phyloP scores from a whole-genome alignment of 2,329 filamentous ascomycete genomes.

The Sclerotinia nivalis region DNA sequence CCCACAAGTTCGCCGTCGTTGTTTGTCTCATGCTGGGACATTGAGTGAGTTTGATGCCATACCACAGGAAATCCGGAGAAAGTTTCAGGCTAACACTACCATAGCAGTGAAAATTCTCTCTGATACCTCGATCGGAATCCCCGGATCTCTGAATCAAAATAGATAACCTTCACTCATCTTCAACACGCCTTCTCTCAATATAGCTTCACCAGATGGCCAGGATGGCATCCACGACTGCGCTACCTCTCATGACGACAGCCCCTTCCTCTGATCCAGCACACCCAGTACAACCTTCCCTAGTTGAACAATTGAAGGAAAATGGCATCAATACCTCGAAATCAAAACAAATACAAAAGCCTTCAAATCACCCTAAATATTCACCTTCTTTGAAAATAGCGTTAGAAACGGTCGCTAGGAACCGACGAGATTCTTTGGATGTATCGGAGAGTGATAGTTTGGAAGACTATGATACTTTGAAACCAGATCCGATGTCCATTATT shows the following conservation, averaged over 20 bases:
- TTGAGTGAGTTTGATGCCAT: neutral
- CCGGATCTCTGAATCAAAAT: neutral
- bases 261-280: neutral
- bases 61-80: neutral
- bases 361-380: conserved; percentile 28
- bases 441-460: conserved; percentile 38
- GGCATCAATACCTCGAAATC: conserved; percentile 30
- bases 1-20: neutral
- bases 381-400: conserved; percentile 37
- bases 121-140: neutral
- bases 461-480: conserved; percentile 39
- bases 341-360: conserved; percentile 23
- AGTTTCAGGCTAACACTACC: neutral
- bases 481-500: conserved; percentile 35
- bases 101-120: neutral
- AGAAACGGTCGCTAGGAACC: conserved; percentile 24
- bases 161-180: neutral
- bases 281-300: conserved; percentile 26
- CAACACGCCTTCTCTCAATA: neutral
- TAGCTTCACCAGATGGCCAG: conserved; percentile 24
- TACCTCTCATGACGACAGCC: neutral
- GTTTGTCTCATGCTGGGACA: neutral
- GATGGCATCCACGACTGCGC: conserved; percentile 17
- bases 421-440: conserved; percentile 27
- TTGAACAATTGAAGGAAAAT: conserved; percentile 32